A percentile compares a stretch with the other conserved stretches of the same genome.
phyloP scores from a whole-genome alignment of 768 basidiomycete genomes.

The Pleurotus eryngii region DNA sequence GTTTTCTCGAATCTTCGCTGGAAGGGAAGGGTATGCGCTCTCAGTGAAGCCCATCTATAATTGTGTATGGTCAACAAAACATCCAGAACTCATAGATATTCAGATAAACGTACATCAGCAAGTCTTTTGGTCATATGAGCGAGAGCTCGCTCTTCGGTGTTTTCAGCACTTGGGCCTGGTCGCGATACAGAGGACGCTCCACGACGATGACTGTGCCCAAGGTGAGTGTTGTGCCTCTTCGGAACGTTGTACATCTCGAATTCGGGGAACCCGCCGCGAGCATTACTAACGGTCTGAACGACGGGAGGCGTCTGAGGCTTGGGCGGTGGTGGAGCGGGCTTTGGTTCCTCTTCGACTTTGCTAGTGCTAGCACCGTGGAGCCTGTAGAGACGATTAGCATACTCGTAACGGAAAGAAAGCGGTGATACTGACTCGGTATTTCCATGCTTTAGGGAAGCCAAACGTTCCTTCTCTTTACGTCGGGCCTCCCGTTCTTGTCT shows the following conservation, averaged over 20 bases:
- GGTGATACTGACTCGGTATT: background rate
- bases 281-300: constrained; percentile 57
- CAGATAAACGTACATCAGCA: constrained; percentile 50
- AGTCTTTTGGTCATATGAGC: constrained; percentile 55
- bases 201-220: constrained; percentile 27
- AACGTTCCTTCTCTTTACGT: constrained; percentile 31
- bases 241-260: constrained; percentile 64
- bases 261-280: constrained; percentile 56
- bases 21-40: constrained; percentile 49
- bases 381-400: no score
- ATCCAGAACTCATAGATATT: background rate
- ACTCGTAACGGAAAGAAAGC: no score
- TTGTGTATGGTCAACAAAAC: constrained; percentile 9
- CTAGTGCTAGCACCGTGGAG: background rate
- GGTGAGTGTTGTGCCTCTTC: constrained; percentile 41
- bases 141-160: constrained; percentile 33
- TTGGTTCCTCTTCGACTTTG: background rate
- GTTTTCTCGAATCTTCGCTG: constrained; percentile 46
- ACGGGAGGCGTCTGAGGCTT: constrained; percentile 13
- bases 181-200: constrained; percentile 2
- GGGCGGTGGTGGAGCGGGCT: constrained; percentile 12
- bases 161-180: constrained; percentile 20
- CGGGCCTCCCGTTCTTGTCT: constrained; percentile 53
- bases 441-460: background rate
- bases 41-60: constrained; percentile 74